Conservation (phyloP, 495 filamentous ascomycete genomes). For the Aspergillus cavernicola region DNA sequence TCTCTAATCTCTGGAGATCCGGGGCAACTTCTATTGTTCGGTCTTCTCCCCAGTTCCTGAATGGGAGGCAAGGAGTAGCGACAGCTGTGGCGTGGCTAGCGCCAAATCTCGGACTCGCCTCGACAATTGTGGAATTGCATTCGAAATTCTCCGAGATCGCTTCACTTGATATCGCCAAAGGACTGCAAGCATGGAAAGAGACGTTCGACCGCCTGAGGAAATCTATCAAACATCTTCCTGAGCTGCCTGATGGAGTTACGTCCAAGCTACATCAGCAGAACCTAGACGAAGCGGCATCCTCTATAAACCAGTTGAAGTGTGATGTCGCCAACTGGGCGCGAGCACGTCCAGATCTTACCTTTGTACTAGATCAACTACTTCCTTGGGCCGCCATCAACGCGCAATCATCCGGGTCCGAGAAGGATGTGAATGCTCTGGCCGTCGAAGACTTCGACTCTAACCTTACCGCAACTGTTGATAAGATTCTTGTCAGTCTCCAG, state of each 20-base stretch:
- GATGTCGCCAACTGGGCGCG: slow-evolving; percentile 41
- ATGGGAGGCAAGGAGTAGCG: slow-evolving; percentile 19
- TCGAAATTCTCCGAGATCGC: slow-evolving; percentile 53
- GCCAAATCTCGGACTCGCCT: slow-evolving; percentile 43
- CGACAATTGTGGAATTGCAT: slow-evolving; percentile 53
- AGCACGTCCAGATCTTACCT: slow-evolving; percentile 56
- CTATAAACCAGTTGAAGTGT: slow-evolving; percentile 40
- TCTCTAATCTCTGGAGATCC: slow-evolving; percentile 41
- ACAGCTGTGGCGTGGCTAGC: slow-evolving; percentile 46
- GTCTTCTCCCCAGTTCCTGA: slow-evolving; percentile 16
- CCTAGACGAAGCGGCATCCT: slow-evolving; percentile 39
- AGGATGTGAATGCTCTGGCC: slow-evolving; percentile 19
- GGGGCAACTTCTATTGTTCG: slow-evolving; percentile 28
- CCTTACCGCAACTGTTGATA: slow-evolving; percentile 57
- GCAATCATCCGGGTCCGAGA: slow-evolving; percentile 6
- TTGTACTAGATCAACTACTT: slow-evolving; percentile 58
- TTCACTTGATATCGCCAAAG: slow-evolving; percentile 34
- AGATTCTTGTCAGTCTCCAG: slow-evolving; percentile 71
- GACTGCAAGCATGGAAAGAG: slow-evolving; percentile 48
- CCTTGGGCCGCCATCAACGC: slow-evolving; percentile 36
- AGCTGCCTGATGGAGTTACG: slow-evolving; percentile 51
- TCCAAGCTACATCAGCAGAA: slow-evolving; percentile 43
- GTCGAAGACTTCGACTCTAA: slow-evolving; percentile 49
- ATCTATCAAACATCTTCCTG: slow-evolving; percentile 45
- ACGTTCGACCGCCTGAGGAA: slow-evolving; percentile 36